Evolutionary conservation across 1,139 yeast species (phyloP).

Genomic region (Lodderomyces parapsilosis): DNA sequence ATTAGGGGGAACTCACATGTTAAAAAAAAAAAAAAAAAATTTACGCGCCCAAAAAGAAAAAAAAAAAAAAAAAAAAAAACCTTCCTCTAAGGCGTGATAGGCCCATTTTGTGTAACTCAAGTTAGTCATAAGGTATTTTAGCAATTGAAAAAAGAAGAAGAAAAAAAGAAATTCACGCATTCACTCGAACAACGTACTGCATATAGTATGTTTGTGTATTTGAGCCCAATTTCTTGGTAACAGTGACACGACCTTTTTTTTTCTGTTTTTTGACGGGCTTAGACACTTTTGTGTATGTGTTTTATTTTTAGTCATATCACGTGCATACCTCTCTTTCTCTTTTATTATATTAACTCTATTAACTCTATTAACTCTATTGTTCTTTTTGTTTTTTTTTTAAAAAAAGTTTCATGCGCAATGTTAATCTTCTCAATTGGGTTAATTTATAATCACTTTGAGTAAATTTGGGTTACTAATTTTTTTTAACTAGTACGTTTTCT

Average conservation of each 20-base stretch:
- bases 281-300: background rate
- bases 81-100: background rate
- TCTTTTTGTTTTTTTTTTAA: no score
- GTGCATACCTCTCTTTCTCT: background rate
- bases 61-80: background rate
- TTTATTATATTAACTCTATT: no score
- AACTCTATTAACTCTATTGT: no score
- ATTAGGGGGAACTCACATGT: no score
- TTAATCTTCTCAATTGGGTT: slow-evolving; percentile 2
- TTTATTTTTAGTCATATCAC: background rate
- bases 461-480: no score
- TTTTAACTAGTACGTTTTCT: background rate
- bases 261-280: background rate
- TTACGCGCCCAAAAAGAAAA: background rate
- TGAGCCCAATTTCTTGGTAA: background rate
- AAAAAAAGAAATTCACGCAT: background rate
- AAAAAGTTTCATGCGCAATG: background rate
- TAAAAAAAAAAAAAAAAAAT: background rate
- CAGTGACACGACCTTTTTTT: background rate
- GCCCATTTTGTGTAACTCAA: background rate
- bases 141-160: no score
- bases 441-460: slow-evolving; percentile 1
- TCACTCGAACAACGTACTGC: background rate
- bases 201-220: background rate
- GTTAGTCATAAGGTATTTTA: background rate